Percentiles rank a stretch among this genome's conserved stretches.
Evolutionary conservation across 2,329 filamentous ascomycete genomes (phyloP).

Genomic region (Paecilomyces formosus): DNA sequence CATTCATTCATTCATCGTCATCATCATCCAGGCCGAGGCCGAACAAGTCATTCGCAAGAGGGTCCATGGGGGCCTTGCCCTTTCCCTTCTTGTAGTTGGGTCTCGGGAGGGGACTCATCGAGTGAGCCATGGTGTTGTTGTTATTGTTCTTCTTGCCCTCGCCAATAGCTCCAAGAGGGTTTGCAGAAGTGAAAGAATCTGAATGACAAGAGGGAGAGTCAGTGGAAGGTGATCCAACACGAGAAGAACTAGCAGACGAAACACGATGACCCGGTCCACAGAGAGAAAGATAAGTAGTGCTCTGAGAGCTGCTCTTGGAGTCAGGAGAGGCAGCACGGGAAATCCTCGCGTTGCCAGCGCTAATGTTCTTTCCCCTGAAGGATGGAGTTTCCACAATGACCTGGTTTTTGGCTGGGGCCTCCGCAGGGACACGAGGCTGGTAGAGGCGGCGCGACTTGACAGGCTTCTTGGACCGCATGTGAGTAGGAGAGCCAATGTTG

Average conservation of each 20-base stretch:
- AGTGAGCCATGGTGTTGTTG: neutral
- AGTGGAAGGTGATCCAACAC: constrained; percentile 11
- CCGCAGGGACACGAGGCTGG: constrained; percentile 9
- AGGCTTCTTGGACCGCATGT: constrained; percentile 9
- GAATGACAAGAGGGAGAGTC: constrained; percentile 6
- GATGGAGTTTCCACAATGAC: constrained; percentile 4
- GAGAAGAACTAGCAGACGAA: constrained; percentile 12
- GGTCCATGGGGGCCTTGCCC: neutral
- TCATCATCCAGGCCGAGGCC: neutral
- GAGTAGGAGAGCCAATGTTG: constrained; percentile 5
- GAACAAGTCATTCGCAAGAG: neutral
- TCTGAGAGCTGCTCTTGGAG: constrained; percentile 9
- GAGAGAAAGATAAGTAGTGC: constrained; percentile 7
- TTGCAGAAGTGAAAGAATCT: neutral
- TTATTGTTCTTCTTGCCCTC: neutral
- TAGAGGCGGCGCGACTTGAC: constrained; percentile 16
- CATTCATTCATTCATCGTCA: neutral
- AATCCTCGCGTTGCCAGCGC: constrained; percentile 2
- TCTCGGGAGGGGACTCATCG: neutral
- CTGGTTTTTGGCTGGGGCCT: neutral
- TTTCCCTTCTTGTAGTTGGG: neutral
- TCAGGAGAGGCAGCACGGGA: constrained; percentile 8
- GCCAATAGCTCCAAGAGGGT: neutral
- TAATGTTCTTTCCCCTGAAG: constrained; percentile 5
- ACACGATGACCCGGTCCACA: constrained; percentile 4